Evolutionary conservation across 106 monocot species (phyloP), one percentile per base, ranked within the genome.

Genomic region (Acanthochlamys bracteata): DNA sequence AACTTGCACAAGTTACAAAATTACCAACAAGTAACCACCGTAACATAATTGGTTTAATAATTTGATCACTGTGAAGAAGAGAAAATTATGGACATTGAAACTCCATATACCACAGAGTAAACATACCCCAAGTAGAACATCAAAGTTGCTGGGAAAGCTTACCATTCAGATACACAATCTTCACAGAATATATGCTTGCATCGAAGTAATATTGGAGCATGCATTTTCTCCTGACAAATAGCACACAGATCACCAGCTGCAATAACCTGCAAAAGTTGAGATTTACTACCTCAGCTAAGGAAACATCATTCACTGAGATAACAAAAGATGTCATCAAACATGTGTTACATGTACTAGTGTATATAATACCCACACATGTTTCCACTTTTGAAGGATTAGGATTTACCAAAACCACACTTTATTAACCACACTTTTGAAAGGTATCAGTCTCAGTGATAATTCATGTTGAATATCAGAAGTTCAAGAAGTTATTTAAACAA

Each of bases 161-260:
- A 94, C 94, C 94, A 94, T 80, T 94, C 94, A 53, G 86, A 90
- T 19, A 90, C 94, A 65, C 94, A 90, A 49, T 94, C 94, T 69
- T 94, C 94, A 75, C 94, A 94, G 68, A 94, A 94, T 12, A 94
- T 79, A 63, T 94, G 94, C 63, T 94, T 94, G 70, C 94, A 94
- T 14, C 84, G 82, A 56, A 94, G 84, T 17, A 90, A 74, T 51
- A 89, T 83, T 39, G 93, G 93, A 64, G 74, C 64, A 57, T 94
- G 83, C 83, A 94, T 86, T 74, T 94, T 90, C 74, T 94, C 94
- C 57, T 94, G 94, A 73, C 94, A 94, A 56, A 94, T 94, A 10
- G 94, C 86, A 73, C 94, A 94, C 57, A 90, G 64, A 80, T 94
- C 94, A 57, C 94, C 94, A 46, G 83, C 90, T 25, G 75, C 75